Conservation (phyloP, 2,329 filamentous ascomycete species). For the Nothophoma quercina region DNA sequence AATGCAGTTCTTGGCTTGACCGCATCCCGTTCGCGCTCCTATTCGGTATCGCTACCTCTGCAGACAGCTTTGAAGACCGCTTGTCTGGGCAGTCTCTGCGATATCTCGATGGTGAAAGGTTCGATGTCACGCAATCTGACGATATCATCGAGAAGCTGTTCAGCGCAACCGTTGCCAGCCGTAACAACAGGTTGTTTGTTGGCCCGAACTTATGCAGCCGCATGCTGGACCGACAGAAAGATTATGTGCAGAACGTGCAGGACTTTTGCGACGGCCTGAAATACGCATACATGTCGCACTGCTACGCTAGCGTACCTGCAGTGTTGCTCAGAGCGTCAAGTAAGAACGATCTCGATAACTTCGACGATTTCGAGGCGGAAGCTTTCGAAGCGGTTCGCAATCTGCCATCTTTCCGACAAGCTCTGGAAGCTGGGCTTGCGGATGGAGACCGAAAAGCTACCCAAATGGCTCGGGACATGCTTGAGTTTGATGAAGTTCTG, state of each 20-base stretch:
- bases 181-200: constrained; percentile 65
- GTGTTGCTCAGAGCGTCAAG: no score
- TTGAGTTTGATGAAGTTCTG: constrained; percentile 68
- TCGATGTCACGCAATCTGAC: constrained; percentile 77
- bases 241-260: constrained; percentile 79
- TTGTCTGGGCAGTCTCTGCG: constrained; percentile 73
- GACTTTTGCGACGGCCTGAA: constrained; percentile 73
- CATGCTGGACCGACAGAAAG: constrained; percentile 75
- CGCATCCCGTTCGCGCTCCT: constrained; percentile 79
- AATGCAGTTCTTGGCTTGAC: constrained; percentile 69
- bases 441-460: constrained; percentile 13
- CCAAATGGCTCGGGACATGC: constrained; percentile 60
- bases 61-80: constrained; percentile 79
- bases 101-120: constrained; percentile 73
- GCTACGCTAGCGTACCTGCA: constrained; percentile 81
- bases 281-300: constrained; percentile 88
- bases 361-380: constrained; percentile 60
- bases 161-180: constrained; percentile 67
- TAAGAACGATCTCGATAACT: no score
- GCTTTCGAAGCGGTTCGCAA: constrained; percentile 73
- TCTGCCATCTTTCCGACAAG: constrained; percentile 68
- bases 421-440: constrained; percentile 51
- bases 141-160: constrained; percentile 78
- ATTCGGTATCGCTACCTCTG: constrained; percentile 82
- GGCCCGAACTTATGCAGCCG: constrained; percentile 69